Evolutionary conservation across 2,329 filamentous ascomycete species (phyloP), one percentile per base, ranked within the genome.

Genomic region (Aspergillus niger): DNA sequence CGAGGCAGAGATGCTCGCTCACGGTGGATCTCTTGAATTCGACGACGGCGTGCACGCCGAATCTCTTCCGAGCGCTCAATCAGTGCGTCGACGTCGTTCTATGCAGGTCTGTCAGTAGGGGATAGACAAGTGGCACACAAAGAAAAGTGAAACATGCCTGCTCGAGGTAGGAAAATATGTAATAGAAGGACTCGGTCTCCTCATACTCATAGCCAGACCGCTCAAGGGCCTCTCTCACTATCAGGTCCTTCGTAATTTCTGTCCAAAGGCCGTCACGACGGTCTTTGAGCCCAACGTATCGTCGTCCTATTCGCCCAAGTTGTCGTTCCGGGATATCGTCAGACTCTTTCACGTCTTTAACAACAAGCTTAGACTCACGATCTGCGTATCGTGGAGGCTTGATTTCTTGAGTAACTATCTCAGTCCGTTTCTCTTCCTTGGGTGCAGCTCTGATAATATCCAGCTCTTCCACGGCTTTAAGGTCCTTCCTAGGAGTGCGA

Each of bases 211-310:
- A 98, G 2, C 91, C 91, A 72, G 89, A 80, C 69, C 89, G 83
- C 67, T 96, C 89, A 65, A 98, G 91, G 17, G 95, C 95, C 73
- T 97, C 92, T 55, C 89, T 87, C 60, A 89, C 83, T 15, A 98
- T 91, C 38, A 98, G 79, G 67, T 97, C 93, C 78, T 96, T 97
- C 49, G 94, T 96, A 68, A 99, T 92, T 77, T 98, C 95, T 0
- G 95, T 99, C 94, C 94, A 98, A 81, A 96, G 91, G 61, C 89
- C 86, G 58, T 85, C 83, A 38, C 69, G 72, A 28, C 71, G 72
- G 47, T 77, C 70, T 39, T 75, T 76, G 41, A 73, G 64, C 7
- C 71, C 72, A 8, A 72, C 72, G 52, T 78, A 76, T 32, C 83
- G 79, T 55, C 82, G 82, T 22, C 72, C 78, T 59, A 80, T 75